Evolutionary conservation across 225 moss, liverwort and hornwort genomes (phyloP).

Genomic region (Climacium dendroides): DNA sequence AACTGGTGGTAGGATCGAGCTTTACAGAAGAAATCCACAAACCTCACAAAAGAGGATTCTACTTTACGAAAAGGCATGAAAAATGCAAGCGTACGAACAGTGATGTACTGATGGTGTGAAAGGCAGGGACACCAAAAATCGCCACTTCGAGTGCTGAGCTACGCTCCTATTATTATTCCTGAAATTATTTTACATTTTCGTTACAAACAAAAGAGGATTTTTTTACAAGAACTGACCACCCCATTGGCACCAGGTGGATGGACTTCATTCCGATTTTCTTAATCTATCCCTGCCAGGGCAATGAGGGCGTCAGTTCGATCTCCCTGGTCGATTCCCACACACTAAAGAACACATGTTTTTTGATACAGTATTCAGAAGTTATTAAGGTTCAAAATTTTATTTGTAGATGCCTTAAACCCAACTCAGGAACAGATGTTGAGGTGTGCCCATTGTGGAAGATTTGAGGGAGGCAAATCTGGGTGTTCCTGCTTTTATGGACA

Average conservation of each 20-base stretch:
- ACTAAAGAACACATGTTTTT: neutral
- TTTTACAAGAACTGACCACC: neutral
- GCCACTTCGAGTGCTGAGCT: neutral
- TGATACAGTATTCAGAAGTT: neutral
- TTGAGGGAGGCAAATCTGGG: neutral
- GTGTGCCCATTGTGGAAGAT: neutral
- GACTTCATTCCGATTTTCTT: neutral
- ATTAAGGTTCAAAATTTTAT: neutral
- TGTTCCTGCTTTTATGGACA: neutral
- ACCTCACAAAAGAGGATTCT: neutral
- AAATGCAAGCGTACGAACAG: neutral
- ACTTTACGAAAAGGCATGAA: neutral
- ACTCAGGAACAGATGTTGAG: neutral
- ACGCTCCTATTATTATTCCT: neutral
- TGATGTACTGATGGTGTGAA: neutral
- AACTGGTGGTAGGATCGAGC: neutral
- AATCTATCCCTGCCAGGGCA: neutral
- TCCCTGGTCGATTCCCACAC: neutral
- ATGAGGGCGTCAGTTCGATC: too few relatives aligned
- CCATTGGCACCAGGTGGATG: neutral
- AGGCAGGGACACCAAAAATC: too few relatives aligned
- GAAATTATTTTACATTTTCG: neutral
- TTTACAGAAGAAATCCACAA: neutral
- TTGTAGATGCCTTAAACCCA: neutral
- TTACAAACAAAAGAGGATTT: neutral